Base-by-base conservation (phyloP, 2,329 filamentous ascomycete species). In the Scytalidium sp. region DNA sequence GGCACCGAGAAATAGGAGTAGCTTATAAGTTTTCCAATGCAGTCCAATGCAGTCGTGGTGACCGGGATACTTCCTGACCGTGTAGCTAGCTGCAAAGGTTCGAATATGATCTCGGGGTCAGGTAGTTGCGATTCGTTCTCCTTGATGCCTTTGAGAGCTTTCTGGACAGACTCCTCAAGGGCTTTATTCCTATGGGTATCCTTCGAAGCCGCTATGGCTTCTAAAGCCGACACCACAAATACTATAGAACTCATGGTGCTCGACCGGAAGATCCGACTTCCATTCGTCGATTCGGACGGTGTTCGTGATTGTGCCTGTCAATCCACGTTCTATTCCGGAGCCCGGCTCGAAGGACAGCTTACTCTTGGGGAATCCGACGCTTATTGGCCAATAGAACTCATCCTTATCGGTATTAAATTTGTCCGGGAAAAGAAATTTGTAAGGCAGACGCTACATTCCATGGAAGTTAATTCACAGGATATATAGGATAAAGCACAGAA, bases 1-100 rank as follows among this genome's bases (percentile, higher is more conserved):
- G 85, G 81, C 45, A 90, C 82, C 44, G 93, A 93, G 70, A 99
- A 97, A 76, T 97, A 97, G 17, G 94, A 96, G 69, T 96, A 99
- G 63, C 93, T 97, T 67, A 97, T 97, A 55, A 99, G 84, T 75
- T 99, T 99, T 63, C 95, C 94, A 62, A 99, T 97, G 71, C 93
- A 97, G 71, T 99, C 94, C 64, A 99, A 83, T 6, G 94, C 92
- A 32, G 88, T 89, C 19, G 91, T 96, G 52, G 91, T 89, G 43
- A 99, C 78, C 51, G 90, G 84, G 47, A 93, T 86, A 62, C 90
- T 97, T 61, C 85, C 82, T 9, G 90, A 87, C 66, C 91, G 90
- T 29, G 92, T 93, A 43, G 95, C 94, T 40, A 97, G 80, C 65
- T 95, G 89, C 25, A 99, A 73, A 13, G 94, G 94, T 57, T 87